phyloP scores from a whole-genome alignment of 306 rosid species.

The Mimosa pudica region DNA sequence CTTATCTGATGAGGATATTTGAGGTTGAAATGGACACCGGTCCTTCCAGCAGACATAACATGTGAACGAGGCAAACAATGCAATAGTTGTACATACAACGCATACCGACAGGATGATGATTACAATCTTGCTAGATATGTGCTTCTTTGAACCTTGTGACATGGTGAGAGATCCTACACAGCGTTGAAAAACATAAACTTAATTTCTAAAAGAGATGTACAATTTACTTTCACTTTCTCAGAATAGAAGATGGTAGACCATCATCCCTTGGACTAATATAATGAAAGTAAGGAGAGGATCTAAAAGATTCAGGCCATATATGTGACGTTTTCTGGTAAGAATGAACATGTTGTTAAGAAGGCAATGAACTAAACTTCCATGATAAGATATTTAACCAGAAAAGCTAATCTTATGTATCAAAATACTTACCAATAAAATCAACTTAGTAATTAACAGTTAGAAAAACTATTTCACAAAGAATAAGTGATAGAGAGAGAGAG shows the following conservation, averaged over 20 bases:
- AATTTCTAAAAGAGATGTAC: conserved; percentile 25
- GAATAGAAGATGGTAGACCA: background rate
- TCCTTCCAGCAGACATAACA: conserved; percentile 68
- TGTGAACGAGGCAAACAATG: conserved; percentile 61
- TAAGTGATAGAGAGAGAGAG: conserved; percentile 28
- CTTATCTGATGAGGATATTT: conserved; percentile 63
- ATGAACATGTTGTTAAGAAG: background rate
- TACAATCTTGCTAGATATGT: conserved; percentile 64
- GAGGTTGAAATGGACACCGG: conserved; percentile 51
- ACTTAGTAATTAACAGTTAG: conserved; percentile 15
- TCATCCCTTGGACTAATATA: conserved; percentile 3
- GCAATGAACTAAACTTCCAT: background rate
- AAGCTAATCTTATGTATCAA: conserved; percentile 22
- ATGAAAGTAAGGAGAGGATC: background rate
- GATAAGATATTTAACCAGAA: background rate
- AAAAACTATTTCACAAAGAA: conserved; percentile 7
- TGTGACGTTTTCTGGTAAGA: conserved; percentile 22
- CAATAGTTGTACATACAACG: conserved; percentile 68
- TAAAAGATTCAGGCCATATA: background rate
- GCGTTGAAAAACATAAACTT: conserved; percentile 30
- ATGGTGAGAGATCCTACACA: conserved; percentile 64
- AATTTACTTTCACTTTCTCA: background rate
- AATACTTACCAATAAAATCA: conserved; percentile 25
- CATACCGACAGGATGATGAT: conserved; percentile 65
- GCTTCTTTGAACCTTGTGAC: conserved; percentile 59